These are phyloP conservation scores for Pisolithus albus DNA, from an alignment of 768 basidiomycete genomes.

Conservation along the genomic window DNA sequence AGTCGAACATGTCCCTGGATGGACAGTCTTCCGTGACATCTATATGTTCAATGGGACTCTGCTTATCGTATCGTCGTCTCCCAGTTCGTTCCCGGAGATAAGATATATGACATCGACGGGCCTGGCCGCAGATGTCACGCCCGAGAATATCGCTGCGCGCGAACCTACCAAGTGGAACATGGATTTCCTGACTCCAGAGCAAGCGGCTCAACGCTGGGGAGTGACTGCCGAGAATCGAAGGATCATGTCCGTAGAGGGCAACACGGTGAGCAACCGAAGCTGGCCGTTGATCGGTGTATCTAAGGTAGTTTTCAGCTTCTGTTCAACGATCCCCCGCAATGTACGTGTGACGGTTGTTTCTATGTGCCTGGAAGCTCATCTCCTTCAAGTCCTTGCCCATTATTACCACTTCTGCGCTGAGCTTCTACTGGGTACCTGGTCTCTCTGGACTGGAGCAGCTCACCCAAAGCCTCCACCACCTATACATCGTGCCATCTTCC, in stretches of 20 bases:
- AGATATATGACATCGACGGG: slow-evolving; percentile 64
- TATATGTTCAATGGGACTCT: slow-evolving; percentile 84
- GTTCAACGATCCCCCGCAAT: slow-evolving; percentile 67
- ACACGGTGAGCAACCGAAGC: slow-evolving; percentile 47
- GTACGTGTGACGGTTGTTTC: slow-evolving; percentile 13
- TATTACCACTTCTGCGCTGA: slow-evolving; percentile 89
- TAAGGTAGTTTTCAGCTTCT: slow-evolving; percentile 33
- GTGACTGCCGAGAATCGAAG: slow-evolving; percentile 36
- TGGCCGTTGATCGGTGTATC: background rate
- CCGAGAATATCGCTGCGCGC: slow-evolving; percentile 58
- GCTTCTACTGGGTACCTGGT: slow-evolving; percentile 67
- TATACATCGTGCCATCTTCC: slow-evolving; percentile 65
- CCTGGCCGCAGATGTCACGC: slow-evolving; percentile 47
- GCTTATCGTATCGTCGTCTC: slow-evolving; percentile 52
- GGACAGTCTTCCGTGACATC: slow-evolving; percentile 77
- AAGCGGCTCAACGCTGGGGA: slow-evolving; percentile 62
- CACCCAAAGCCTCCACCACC: slow-evolving; percentile 39
- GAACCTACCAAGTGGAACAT: slow-evolving; percentile 63
- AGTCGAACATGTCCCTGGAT: slow-evolving; percentile 66
- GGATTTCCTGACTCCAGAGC: slow-evolving; percentile 49
- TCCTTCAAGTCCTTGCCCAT: slow-evolving; percentile 55
- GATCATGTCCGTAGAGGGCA: slow-evolving; percentile 63
- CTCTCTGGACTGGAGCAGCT: slow-evolving; percentile 58
- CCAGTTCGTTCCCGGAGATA: slow-evolving; percentile 38
- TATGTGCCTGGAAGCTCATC: slow-evolving; percentile 2